Evolutionary conservation across 805 yeast genomes (phyloP).

Genomic region (Barnettozyma wickerhamii): DNA sequence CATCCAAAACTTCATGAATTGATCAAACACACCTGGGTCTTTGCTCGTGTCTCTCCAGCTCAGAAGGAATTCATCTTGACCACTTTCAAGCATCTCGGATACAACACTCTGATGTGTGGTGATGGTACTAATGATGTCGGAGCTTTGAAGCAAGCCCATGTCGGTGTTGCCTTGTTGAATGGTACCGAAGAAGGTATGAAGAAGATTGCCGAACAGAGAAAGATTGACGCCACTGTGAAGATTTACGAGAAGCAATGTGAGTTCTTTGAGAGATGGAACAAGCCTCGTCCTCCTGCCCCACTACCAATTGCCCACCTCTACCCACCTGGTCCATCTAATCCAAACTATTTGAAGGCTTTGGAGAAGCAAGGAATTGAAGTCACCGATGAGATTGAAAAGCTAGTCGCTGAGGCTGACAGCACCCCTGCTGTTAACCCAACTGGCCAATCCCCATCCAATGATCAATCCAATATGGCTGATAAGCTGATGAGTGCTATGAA

Average conservation of each 20-base stretch:
- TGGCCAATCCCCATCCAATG: slow-evolving; percentile 28
- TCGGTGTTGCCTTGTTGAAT: slow-evolving; percentile 95
- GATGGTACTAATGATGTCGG: slow-evolving; percentile 99
- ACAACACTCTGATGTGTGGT: slow-evolving; percentile 97
- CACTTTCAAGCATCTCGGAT: slow-evolving; percentile 81
- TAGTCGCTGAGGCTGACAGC: slow-evolving; percentile 49
- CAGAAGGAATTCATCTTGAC: slow-evolving; percentile 91
- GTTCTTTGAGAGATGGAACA: slow-evolving; percentile 75
- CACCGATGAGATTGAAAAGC: slow-evolving; percentile 64
- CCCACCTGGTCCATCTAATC: slow-evolving; percentile 94
- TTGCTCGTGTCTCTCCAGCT: slow-evolving; percentile 94
- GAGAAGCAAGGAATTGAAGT: slow-evolving; percentile 79
- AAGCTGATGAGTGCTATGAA: slow-evolving; percentile 50
- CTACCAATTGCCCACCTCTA: slow-evolving; percentile 85
- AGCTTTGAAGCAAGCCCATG: slow-evolving; percentile 96
- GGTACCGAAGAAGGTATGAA: slow-evolving; percentile 95
- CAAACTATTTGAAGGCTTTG: slow-evolving; percentile 80
- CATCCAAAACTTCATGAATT: slow-evolving; percentile 69
- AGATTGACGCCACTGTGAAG: slow-evolving; percentile 54
- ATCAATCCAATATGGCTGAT: slow-evolving; percentile 53
- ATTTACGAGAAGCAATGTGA: slow-evolving; percentile 84
- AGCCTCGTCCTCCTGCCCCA: slow-evolving; percentile 82
- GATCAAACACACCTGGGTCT: slow-evolving; percentile 91
- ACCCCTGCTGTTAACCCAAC: slow-evolving; percentile 31
- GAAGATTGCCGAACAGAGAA: slow-evolving; percentile 79